Evolutionary conservation across 2,329 filamentous ascomycete genomes (phyloP).

Genomic region (Thermothelomyces thermophilus): DNA sequence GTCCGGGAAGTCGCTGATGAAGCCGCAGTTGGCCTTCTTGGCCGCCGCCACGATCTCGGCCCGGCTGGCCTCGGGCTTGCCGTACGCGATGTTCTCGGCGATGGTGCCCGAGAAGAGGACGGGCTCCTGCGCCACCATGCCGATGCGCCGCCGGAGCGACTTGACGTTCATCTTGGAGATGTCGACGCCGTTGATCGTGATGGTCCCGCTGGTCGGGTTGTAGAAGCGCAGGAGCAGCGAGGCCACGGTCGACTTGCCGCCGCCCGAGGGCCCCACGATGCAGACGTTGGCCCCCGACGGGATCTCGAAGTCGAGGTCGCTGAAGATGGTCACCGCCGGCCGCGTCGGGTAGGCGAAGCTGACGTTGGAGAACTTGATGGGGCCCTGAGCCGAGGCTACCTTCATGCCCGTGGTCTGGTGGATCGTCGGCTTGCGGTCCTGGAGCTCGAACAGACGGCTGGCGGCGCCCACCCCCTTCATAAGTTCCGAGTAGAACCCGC

Average conservation of each 20-base stretch:
- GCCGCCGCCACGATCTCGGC: slow-evolving; percentile 81
- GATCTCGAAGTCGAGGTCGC: slow-evolving; percentile 81
- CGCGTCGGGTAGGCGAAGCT: slow-evolving; percentile 89
- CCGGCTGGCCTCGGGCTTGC: slow-evolving; percentile 69
- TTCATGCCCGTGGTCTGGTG: slow-evolving; percentile 75
- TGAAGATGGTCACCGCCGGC: slow-evolving; percentile 87
- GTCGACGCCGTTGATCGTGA: slow-evolving; percentile 79
- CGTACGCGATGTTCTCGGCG: slow-evolving; percentile 87
- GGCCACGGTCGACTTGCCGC: slow-evolving; percentile 92
- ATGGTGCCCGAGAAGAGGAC: slow-evolving; percentile 84
- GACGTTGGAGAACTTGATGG: slow-evolving; percentile 82
- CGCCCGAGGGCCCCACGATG: slow-evolving; percentile 91
- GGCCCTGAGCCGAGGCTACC: slow-evolving; percentile 77
- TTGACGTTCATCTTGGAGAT: slow-evolving; percentile 86
- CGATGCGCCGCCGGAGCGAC: slow-evolving; percentile 83
- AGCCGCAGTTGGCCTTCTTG: slow-evolving; percentile 87
- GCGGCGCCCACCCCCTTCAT: slow-evolving; percentile 99
- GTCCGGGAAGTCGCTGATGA: slow-evolving; percentile 94
- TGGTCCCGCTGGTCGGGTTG: slow-evolving; percentile 66
- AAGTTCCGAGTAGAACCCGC: slow-evolving; percentile 93
- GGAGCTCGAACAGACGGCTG: slow-evolving; percentile 90
- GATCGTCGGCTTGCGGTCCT: slow-evolving; percentile 81
- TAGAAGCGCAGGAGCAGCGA: slow-evolving; percentile 92
- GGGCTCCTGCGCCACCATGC: slow-evolving; percentile 91
- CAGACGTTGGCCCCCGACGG: slow-evolving; percentile 91